Evolutionary conservation across 163 green algal genomes (phyloP).

Genomic region (Scenedesmus sp.): DNA sequence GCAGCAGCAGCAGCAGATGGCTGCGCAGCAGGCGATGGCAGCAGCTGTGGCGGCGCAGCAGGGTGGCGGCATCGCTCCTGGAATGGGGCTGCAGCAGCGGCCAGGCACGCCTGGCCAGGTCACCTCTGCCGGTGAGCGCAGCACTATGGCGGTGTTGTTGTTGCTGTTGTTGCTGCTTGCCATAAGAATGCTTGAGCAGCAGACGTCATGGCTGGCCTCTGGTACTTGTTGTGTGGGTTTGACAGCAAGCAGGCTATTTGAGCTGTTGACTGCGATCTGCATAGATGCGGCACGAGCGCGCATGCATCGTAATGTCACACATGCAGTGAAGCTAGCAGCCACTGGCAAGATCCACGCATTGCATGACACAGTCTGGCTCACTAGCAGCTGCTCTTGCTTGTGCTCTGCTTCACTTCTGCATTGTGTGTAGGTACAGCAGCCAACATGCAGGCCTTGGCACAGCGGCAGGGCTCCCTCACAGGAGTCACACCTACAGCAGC

Average conservation of each 20-base stretch:
- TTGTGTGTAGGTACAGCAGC: slow-evolving; percentile 1
- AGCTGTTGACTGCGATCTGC: neutral
- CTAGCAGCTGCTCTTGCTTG: neutral
- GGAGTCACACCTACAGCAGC: neutral
- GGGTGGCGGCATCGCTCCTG: neutral
- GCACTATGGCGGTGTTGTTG: neutral
- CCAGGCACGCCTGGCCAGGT: slow-evolving; percentile 32
- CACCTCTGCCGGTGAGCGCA: slow-evolving; percentile 31
- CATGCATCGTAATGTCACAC: too few relatives aligned
- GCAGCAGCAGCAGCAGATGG: slow-evolving; percentile 48
- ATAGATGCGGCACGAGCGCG: neutral
- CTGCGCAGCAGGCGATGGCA: slow-evolving; percentile 41
- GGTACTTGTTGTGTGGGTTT: too few relatives aligned
- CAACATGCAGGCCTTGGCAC: slow-evolving; percentile 11
- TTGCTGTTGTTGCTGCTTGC: neutral
- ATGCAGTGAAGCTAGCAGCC: neutral
- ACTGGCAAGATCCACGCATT: neutral
- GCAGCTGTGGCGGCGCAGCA: slow-evolving; percentile 1
- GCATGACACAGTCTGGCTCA: neutral
- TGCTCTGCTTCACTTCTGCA: neutral
- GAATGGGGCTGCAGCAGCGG: slow-evolving; percentile 46
- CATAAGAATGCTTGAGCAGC: too few relatives aligned
- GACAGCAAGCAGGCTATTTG: too few relatives aligned
- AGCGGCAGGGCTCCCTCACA: slow-evolving; percentile 10
- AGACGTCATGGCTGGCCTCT: too few relatives aligned